Evolutionary conservation across 2,329 filamentous ascomycete species (phyloP).

Genomic region (Penicillium sp.): DNA sequence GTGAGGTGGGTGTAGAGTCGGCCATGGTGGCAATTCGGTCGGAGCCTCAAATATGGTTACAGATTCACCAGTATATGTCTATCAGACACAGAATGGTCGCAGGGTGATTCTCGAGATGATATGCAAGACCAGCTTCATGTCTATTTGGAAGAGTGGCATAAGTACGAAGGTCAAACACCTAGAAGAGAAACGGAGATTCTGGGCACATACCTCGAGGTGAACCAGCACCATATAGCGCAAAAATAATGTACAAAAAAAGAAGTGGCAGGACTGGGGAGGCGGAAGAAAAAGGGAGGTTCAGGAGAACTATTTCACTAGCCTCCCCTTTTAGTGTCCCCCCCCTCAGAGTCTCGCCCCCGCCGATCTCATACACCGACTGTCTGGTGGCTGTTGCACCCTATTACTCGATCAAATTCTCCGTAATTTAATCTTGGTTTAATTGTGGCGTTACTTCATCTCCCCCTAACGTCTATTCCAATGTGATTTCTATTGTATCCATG

Average conservation of each 20-base stretch:
- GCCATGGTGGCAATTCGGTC: conserved; percentile 22
- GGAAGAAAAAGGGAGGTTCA: conserved; percentile 20
- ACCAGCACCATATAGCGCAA: conserved; percentile 17
- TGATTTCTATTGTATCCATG: neutral
- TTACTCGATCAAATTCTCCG: neutral
- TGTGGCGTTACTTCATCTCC: neutral
- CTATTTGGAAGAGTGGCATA: neutral
- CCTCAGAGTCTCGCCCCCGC: conserved; percentile 28
- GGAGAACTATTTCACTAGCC: conserved; percentile 23
- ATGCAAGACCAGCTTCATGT: conserved; percentile 21
- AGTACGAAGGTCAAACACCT: neutral
- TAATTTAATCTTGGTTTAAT: neutral
- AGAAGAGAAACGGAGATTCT: neutral
- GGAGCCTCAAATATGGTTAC: neutral
- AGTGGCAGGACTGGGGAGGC: conserved; percentile 10
- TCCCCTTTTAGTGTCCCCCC: conserved; percentile 17
- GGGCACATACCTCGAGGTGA: conserved; percentile 12
- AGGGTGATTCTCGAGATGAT: conserved; percentile 2
- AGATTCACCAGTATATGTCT: neutral
- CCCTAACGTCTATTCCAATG: neutral
- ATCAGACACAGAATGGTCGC: conserved; percentile 2
- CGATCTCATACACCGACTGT: conserved; percentile 29
- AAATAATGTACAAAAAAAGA: conserved; percentile 3
- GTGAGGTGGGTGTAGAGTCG: conserved; percentile 21
- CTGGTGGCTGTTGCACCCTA: conserved; percentile 1